These are phyloP conservation scores for Hemileia vastatrix DNA, from an alignment of 1,284 basidiomycete species.

Conservation along the genomic window DNA sequence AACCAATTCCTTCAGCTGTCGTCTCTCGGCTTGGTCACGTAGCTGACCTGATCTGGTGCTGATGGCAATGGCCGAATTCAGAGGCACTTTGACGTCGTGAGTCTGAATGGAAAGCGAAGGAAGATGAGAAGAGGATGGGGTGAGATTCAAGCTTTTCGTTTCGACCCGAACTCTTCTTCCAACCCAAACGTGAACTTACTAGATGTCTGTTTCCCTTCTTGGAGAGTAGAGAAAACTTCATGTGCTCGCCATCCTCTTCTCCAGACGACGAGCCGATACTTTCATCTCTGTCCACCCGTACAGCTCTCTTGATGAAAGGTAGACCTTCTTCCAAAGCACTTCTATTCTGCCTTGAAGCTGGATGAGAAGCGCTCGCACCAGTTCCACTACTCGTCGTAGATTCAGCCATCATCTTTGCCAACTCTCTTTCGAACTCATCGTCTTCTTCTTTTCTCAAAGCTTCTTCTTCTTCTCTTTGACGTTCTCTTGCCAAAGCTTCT, in stretches of 20 bases:
- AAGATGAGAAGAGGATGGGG: background rate
- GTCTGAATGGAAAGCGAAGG: conserved; percentile 20
- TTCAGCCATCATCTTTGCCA: conserved; percentile 28
- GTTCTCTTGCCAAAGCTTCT: conserved; percentile 16
- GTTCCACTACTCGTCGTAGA: conserved; percentile 10
- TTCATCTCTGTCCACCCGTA: background rate
- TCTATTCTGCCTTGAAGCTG: background rate
- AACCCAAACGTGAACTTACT: background rate
- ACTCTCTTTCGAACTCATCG: conserved; percentile 39
- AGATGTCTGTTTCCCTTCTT: conserved; percentile 37
- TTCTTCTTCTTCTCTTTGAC: no score
- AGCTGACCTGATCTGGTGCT: conserved; percentile 36
- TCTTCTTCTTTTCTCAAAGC: conserved; percentile 25
- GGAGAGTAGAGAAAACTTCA: conserved; percentile 40
- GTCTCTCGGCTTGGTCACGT: conserved; percentile 35
- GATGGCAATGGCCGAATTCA: conserved; percentile 35
- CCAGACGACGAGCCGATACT: background rate
- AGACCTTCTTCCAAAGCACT: conserved; percentile 24
- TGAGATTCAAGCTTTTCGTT: no score
- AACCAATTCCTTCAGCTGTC: conserved; percentile 39
- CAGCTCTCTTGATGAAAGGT: conserved; percentile 21
- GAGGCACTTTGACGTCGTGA: conserved; percentile 34
- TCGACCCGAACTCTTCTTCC: no score
- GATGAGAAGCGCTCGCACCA: conserved; percentile 7
- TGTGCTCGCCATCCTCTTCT: conserved; percentile 24